Evolutionary conservation across 768 basidiomycete species (phyloP).

Genomic region (Suillus decipiens): DNA sequence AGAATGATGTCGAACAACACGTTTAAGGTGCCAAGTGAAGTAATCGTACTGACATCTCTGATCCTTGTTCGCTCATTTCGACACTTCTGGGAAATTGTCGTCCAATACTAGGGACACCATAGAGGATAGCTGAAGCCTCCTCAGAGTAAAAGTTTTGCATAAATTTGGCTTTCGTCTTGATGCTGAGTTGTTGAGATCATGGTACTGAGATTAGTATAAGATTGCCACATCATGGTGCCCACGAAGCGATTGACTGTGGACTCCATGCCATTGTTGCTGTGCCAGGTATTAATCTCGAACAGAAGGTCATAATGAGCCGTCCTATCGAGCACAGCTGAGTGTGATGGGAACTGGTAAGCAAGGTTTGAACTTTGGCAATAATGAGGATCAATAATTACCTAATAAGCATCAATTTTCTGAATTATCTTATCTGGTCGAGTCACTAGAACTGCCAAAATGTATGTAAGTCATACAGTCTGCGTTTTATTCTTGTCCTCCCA

Average conservation of each 20-base stretch:
- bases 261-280: neutral
- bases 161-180: conserved; percentile 16
- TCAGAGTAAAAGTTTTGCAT: conserved; percentile 24
- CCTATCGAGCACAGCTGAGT: neutral
- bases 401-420: conserved; percentile 6
- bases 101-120: conserved; percentile 36
- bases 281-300: neutral
- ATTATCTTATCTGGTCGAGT: conserved; percentile 14
- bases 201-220: too few species aligned
- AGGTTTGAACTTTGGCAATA: neutral
- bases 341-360: neutral
- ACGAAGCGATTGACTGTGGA: neutral
- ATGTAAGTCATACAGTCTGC: conserved; percentile 2
- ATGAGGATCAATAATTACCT: neutral
- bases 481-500: conserved; percentile 6
- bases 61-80: conserved; percentile 33
- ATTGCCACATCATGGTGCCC: neutral
- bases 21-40: conserved; percentile 33
- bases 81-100: conserved; percentile 24
- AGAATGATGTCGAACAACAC: conserved; percentile 43
- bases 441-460: conserved; percentile 11
- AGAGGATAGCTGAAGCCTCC: conserved; percentile 33
- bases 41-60: conserved; percentile 40
- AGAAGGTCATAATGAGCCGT: neutral
- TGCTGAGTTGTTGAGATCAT: neutral